These are phyloP conservation scores for Aspergillus awamori DNA, from an alignment of 2,329 filamentous ascomycete genomes.

Conservation along the genomic window DNA sequence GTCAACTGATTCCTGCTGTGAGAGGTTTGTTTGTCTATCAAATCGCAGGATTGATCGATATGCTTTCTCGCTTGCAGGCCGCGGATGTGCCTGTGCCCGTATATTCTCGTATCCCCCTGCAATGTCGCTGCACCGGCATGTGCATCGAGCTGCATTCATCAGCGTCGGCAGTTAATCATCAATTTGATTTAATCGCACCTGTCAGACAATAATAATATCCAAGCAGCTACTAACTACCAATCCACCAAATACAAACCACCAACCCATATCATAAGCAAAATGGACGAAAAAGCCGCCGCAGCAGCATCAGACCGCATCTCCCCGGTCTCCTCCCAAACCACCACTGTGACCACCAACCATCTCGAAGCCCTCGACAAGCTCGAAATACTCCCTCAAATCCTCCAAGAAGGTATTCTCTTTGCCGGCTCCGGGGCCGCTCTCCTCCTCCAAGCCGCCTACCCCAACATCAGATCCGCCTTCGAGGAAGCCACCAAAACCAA, in stretches of 20 bases:
- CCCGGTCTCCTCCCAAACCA: slow-evolving; percentile 19
- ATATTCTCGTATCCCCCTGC: too few relatives aligned
- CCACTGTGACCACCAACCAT: slow-evolving; percentile 22
- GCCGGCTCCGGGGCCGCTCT: slow-evolving; percentile 39
- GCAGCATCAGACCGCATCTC: slow-evolving; percentile 12
- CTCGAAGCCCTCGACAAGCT: slow-evolving; percentile 36
- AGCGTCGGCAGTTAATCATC: neutral
- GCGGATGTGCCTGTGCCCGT: too few relatives aligned
- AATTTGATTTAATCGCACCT: neutral
- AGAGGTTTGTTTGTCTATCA: neutral
- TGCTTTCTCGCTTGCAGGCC: neutral
- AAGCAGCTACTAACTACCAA: neutral
- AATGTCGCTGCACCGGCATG: neutral
- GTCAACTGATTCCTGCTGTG: neutral
- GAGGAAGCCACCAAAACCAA: slow-evolving; percentile 22
- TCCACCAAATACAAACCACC: neutral
- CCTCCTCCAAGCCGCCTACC: slow-evolving; percentile 38
- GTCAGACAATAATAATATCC: neutral
- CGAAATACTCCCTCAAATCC: slow-evolving; percentile 39
- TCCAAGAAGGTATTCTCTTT: slow-evolving; percentile 40
- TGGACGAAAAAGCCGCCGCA: slow-evolving; percentile 15
- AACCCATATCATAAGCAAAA: neutral
- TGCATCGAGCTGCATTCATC: neutral
- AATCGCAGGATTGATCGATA: neutral
- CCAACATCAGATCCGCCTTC: slow-evolving; percentile 18